These are phyloP conservation scores for Candida tammaniensis DNA, from an alignment of 805 yeast genomes.

Conservation along the genomic window DNA sequence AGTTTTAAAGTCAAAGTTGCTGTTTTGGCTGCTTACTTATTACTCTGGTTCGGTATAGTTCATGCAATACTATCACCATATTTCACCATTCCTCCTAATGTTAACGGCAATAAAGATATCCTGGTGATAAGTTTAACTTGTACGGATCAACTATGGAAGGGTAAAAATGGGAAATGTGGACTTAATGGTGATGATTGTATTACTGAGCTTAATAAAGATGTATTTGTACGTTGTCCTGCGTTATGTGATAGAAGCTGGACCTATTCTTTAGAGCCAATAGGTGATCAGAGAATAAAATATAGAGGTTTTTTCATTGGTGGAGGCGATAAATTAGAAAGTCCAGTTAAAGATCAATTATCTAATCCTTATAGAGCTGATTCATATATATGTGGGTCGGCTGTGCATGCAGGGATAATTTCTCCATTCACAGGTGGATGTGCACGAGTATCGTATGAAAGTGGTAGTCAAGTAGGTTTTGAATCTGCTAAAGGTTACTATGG, in stretches of 20 bases:
- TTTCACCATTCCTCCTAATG: conserved; percentile 39
- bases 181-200: conserved; percentile 63
- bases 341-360: conserved; percentile 29
- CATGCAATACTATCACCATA: conserved; percentile 44
- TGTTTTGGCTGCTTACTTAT: conserved; percentile 36
- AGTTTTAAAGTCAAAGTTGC: conserved; percentile 25
- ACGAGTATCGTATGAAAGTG: conserved; percentile 53
- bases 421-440: conserved; percentile 81
- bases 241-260: conserved; percentile 78
- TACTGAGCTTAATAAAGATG: conserved; percentile 35
- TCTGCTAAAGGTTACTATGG: conserved; percentile 50
- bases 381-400: conserved; percentile 84
- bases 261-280: conserved; percentile 73
- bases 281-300: conserved; percentile 64
- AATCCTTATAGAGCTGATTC: conserved; percentile 85
- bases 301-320: conserved; percentile 78
- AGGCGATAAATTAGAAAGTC: conserved; percentile 32
- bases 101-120: conserved; percentile 12
- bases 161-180: conserved; percentile 77
- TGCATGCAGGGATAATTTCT: conserved; percentile 78
- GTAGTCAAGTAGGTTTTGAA: conserved; percentile 44
- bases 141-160: conserved; percentile 60
- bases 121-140: conserved; percentile 45
- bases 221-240: conserved; percentile 80
- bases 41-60: conserved; percentile 42